Evolutionary conservation across 495 filamentous ascomycete species (phyloP).

Genomic region (Neurospora africana): DNA sequence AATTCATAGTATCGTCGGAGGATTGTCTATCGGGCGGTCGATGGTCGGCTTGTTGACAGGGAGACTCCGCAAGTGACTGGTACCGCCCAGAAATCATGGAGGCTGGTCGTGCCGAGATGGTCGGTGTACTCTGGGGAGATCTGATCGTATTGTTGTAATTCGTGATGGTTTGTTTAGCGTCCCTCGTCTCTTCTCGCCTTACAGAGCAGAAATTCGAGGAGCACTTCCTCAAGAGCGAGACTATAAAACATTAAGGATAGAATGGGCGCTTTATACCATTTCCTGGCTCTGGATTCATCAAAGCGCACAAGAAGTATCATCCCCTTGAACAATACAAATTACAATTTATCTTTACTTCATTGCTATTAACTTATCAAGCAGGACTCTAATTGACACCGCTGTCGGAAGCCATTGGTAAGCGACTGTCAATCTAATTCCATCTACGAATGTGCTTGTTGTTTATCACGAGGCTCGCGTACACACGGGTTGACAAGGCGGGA

Average conservation of each 20-base stretch:
- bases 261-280: background rate
- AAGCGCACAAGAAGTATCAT: no score
- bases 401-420: background rate
- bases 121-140: background rate
- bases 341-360: background rate
- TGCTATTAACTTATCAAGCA: background rate
- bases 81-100: no score
- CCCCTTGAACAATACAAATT: background rate
- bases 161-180: background rate
- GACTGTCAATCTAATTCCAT: background rate
- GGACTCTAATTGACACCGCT: background rate
- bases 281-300: background rate
- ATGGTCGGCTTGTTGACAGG: no score
- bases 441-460: background rate
- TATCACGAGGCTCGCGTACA: background rate
- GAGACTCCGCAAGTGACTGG: no score
- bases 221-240: background rate
- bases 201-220: background rate
- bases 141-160: background rate
- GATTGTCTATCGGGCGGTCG: background rate
- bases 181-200: background rate
- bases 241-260: background rate
- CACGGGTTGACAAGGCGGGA: background rate
- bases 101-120: background rate
- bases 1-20: no score